A percentile compares a stretch with the other conserved stretches of the same genome.
Conservation (phyloP, 2,329 filamentous ascomycete genomes). For the Penicillium sumatraense region DNA sequence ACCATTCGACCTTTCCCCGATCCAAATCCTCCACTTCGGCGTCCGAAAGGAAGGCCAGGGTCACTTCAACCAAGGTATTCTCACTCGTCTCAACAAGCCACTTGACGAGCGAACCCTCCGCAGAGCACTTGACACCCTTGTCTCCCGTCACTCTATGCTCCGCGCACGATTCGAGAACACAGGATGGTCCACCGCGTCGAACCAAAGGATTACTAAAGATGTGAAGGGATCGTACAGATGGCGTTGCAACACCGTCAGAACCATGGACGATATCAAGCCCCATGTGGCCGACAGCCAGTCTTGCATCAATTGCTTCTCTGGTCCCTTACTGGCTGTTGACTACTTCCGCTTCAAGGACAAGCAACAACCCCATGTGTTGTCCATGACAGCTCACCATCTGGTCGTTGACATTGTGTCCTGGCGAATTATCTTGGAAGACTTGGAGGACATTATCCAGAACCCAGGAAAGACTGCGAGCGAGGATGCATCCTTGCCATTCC, state of each 20-base stretch:
- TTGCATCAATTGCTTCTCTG: constrained; percentile 40
- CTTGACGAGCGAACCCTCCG: constrained; percentile 30
- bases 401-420: constrained; percentile 48
- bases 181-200: constrained; percentile 19
- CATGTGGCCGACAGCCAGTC: constrained; percentile 36
- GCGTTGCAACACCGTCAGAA: constrained; percentile 22
- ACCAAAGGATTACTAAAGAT: constrained; percentile 36
- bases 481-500: constrained; percentile 39
- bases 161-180: constrained; percentile 36
- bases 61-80: constrained; percentile 46
- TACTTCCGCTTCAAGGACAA: constrained; percentile 43
- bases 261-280: constrained; percentile 26
- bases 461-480: constrained; percentile 24
- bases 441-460: constrained; percentile 43
- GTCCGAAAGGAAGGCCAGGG: constrained; percentile 38
- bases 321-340: constrained; percentile 48
- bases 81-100: constrained; percentile 34
- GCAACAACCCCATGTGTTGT: constrained; percentile 34
- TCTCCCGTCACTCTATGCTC: constrained; percentile 45
- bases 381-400: constrained; percentile 43
- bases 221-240: constrained; percentile 35
- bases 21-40: constrained; percentile 44
- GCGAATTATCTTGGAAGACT: constrained; percentile 44
- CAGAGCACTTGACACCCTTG: constrained; percentile 35
- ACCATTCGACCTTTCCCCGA: constrained; percentile 42